A percentile compares a stretch with the other conserved stretches of the same genome.
Evolutionary conservation across 495 filamentous ascomycete genomes (phyloP).

Genomic region (Aspergillus carlsbadensis): DNA sequence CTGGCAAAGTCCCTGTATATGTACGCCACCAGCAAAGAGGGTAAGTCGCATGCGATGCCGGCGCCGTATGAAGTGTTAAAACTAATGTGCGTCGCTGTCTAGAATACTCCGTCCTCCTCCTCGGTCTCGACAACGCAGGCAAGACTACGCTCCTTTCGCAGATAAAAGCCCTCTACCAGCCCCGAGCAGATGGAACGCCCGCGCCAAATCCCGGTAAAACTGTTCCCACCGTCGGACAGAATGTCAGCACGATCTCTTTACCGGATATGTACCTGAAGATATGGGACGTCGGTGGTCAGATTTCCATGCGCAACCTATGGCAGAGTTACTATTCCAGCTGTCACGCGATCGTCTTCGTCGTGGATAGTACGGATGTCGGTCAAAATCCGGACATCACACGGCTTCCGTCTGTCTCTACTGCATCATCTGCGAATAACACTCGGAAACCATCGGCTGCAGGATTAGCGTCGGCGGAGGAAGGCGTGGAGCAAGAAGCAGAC

Average conservation of each 20-base stretch:
- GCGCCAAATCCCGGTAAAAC: constrained; percentile 61
- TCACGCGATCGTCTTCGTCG: constrained; percentile 96
- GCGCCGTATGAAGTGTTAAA: no score
- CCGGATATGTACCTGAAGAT: constrained; percentile 95
- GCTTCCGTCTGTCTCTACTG: constrained; percentile 18
- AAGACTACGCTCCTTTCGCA: constrained; percentile 98
- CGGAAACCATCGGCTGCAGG: constrained; percentile 29
- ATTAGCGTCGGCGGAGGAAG: not conserved
- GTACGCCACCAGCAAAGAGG: constrained; percentile 93
- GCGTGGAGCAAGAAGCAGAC: not conserved
- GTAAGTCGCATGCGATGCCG: constrained; percentile 35
- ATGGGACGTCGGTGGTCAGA: constrained; percentile 97
- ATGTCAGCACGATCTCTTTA: constrained; percentile 84
- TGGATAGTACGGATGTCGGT: constrained; percentile 90
- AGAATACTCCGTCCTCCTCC: constrained; percentile 97
- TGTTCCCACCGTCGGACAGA: constrained; percentile 96
- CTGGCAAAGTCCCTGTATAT: constrained; percentile 92
- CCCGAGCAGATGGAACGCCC: constrained; percentile 55
- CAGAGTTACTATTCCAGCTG: constrained; percentile 91
- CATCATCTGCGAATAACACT: constrained; percentile 2
- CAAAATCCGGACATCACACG: constrained; percentile 59
- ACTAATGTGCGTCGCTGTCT: not conserved
- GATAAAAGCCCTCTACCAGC: constrained; percentile 82
- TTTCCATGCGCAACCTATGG: constrained; percentile 86
- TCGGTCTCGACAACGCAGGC: constrained; percentile 96